These are phyloP conservation scores for Medicago lupulina DNA, from an alignment of 306 rosid species.

Conservation along the genomic window DNA sequence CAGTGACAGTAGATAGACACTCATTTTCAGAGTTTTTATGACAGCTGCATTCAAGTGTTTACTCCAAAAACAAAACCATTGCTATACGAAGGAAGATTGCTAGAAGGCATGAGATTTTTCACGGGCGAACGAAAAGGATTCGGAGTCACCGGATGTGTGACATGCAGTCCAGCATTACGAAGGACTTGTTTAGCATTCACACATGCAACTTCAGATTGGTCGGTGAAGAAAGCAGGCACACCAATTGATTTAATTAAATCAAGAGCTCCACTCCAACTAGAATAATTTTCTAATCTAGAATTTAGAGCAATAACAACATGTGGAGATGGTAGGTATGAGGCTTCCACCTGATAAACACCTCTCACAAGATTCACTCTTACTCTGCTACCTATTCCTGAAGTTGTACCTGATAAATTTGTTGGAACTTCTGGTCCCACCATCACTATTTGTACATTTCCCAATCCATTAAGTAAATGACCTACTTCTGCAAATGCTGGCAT, in stretches of 20 bases:
- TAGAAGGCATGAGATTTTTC: slow-evolving; percentile 53
- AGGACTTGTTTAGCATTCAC: slow-evolving; percentile 48
- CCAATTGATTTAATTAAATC: slow-evolving; percentile 43
- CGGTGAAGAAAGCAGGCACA: slow-evolving; percentile 46
- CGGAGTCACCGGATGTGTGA: slow-evolving; percentile 70
- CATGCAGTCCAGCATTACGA: slow-evolving; percentile 48
- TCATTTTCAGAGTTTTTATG: slow-evolving; percentile 5
- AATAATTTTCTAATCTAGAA: slow-evolving; percentile 42
- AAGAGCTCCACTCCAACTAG: slow-evolving; percentile 44
- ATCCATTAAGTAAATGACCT: slow-evolving; percentile 66
- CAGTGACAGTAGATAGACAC: slow-evolving; percentile 6
- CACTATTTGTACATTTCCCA: slow-evolving; percentile 58
- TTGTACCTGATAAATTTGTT: slow-evolving; percentile 43
- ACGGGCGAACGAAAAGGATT: slow-evolving; percentile 72
- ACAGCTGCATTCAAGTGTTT: slow-evolving; percentile 49
- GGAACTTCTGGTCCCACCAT: slow-evolving; percentile 50
- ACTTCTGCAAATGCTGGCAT: slow-evolving; percentile 68
- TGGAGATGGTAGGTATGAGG: slow-evolving; percentile 42
- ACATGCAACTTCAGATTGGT: slow-evolving; percentile 44
- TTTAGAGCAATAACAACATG: slow-evolving; percentile 45
- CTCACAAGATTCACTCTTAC: slow-evolving; percentile 49
- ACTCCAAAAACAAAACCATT: slow-evolving; percentile 71
- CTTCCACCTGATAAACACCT: slow-evolving; percentile 51
- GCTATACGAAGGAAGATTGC: slow-evolving; percentile 67
- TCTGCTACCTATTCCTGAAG: slow-evolving; percentile 48